Evolutionary conservation across 2,329 filamentous ascomycete genomes (phyloP), one percentile per base, ranked within the genome.

Genomic region (Emericellopsis cladophorae): DNA sequence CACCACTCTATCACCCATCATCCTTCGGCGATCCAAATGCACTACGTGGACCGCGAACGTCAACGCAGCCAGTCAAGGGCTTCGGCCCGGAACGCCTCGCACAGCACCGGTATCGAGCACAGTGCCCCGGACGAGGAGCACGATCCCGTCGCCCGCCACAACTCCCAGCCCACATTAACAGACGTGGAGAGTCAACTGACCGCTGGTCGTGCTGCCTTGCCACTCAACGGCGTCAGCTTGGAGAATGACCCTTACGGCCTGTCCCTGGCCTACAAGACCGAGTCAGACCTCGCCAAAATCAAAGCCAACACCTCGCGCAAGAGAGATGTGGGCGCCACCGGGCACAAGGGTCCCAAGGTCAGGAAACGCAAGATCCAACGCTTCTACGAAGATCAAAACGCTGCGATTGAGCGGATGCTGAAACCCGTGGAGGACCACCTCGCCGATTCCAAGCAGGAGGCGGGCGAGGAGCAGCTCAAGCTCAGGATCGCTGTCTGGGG

Each of bases 391-490:
- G 72, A 72, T 24, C 90, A 98, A 57, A 98, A 98, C 57, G 85
- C 89, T 58, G 89, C 86, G 51, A 98, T 98, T 49, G 79, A 95
- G 65, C 78, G 86, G 10, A 74, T 95, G 63, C 71, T 96, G 48
- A 95, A 95, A 65, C 81, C 84, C 3, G 90, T 96, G 3, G 87
- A 95, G 54, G 87, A 95, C 55, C 92, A 96, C 62, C 72, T 84
- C 15, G 79, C 81, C 31, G 81, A 87, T 37, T 89, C 89, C 31
- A 81, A 77, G 48, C 83, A 93, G 51, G 77, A 89, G 56, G 79
- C 83, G 44, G 79, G 77, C 44, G 84, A 88, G 26, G 90, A 93
- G 55, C 82, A 90, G 46, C 62, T 95, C 51, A 80, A 82, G 53
- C 81, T 74, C 62, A 74, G 76, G 51, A 84, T 80, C 46, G 76